Evolutionary conservation across 2,329 filamentous ascomycete genomes (phyloP).

Genomic region (Fusarium gaditjirri): DNA sequence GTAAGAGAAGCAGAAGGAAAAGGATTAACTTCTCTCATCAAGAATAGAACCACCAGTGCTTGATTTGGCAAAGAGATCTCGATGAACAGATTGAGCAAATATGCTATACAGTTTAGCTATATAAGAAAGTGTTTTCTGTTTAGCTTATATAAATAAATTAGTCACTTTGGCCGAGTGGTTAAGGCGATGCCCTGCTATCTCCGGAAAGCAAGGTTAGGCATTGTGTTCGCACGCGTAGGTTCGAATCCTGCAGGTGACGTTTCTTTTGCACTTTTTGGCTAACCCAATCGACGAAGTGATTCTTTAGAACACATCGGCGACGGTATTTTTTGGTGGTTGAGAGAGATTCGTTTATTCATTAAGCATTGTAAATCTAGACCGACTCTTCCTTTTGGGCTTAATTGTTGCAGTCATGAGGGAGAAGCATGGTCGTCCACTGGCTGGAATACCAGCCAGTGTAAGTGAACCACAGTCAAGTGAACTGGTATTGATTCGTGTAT

Average conservation of each 20-base stretch:
- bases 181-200: slow-evolving; percentile 35
- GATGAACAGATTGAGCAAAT: no score
- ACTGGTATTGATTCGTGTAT: not conserved
- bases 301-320: accelerated
- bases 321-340: not conserved
- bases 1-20: not conserved
- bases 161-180: slow-evolving; percentile 29
- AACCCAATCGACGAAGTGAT: accelerated
- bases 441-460: not conserved
- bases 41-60: not conserved
- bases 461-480: not conserved
- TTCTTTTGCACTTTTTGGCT: not conserved
- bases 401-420: not conserved
- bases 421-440: not conserved
- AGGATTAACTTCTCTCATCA: accelerated
- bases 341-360: not conserved
- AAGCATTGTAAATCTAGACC: not conserved
- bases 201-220: slow-evolving; percentile 23
- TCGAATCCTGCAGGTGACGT: slow-evolving; percentile 32
- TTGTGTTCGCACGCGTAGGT: slow-evolving; percentile 34
- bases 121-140: accelerated
- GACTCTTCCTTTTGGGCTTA: not conserved
- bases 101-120: accelerated
- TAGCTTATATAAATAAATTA: not conserved
- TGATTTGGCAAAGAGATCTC: not conserved